phyloP scores from a whole-genome alignment of 1,139 yeast genomes.

The Diutina rugosa region DNA sequence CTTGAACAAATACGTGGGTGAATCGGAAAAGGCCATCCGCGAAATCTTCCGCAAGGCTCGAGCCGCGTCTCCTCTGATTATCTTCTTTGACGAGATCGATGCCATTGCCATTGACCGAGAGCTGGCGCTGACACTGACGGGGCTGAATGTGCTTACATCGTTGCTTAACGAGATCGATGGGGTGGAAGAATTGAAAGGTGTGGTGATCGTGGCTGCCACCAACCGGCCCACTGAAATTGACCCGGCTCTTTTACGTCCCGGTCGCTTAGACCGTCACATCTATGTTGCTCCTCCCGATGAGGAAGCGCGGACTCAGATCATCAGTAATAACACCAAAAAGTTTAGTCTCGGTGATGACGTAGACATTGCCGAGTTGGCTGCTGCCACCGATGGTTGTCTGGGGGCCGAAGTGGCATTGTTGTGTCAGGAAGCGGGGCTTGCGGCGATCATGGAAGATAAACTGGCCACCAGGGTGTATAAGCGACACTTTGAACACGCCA shows the following conservation, averaged over 20 bases:
- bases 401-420: conserved; percentile 91
- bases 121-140: conserved; percentile 55
- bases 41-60: conserved; percentile 87
- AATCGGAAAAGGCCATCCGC: conserved; percentile 77
- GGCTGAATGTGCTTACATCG: conserved; percentile 79
- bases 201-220: conserved; percentile 88
- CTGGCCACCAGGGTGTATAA: conserved; percentile 39
- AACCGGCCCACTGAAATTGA: conserved; percentile 90
- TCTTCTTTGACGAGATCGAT: conserved; percentile 92
- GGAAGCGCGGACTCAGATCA: conserved; percentile 65
- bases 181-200: conserved; percentile 86
- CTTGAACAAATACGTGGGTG: conserved; percentile 90
- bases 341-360: conserved; percentile 20
- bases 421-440: conserved; percentile 90
- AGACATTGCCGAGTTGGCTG: conserved; percentile 38
- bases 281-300: conserved; percentile 86
- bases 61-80: conserved; percentile 85
- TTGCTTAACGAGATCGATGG: conserved; percentile 91
- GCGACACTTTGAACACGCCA: conserved; percentile 62
- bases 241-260: conserved; percentile 85
- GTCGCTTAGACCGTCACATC: conserved; percentile 82
- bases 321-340: conserved; percentile 51
- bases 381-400: conserved; percentile 73
- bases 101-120: conserved; percentile 73
- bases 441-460: conserved; percentile 74